phyloP scores from a whole-genome alignment of 352 stramenopile genomes.

The Plasmopara halstedii region DNA sequence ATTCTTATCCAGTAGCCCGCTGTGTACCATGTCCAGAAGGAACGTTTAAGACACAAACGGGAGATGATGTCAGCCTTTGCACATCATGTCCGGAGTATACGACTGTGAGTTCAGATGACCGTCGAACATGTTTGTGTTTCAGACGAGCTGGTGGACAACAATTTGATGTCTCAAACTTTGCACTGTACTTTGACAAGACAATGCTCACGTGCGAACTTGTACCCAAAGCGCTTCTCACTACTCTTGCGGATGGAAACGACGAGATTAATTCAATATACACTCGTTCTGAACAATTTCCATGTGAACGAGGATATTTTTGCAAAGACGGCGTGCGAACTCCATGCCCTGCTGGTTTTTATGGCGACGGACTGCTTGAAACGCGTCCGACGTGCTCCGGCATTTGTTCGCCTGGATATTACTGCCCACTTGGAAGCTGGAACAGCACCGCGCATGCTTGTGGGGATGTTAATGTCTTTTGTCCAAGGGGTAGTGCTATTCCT shows the following conservation, averaged over 20 bases:
- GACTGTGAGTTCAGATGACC: constrained; percentile 32
- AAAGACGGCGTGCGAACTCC: constrained; percentile 33
- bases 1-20: constrained; percentile 37
- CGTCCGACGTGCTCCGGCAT: constrained; percentile 25
- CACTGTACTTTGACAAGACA: constrained; percentile 33
- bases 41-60: constrained; percentile 56
- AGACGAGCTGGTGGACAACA: constrained; percentile 33
- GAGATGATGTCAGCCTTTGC: constrained; percentile 45
- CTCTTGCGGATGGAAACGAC: constrained; percentile 3
- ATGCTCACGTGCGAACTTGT: constrained; percentile 22
- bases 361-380: constrained; percentile 25
- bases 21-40: constrained; percentile 57
- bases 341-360: constrained; percentile 48
- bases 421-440: constrained; percentile 46
- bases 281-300: constrained; percentile 37
- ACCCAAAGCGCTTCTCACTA: constrained; percentile 6
- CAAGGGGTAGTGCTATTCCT: constrained; percentile 44
- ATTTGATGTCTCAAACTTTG: constrained; percentile 21
- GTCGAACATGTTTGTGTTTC: constrained; percentile 56
- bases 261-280: constrained; percentile 32
- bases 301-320: constrained; percentile 63
- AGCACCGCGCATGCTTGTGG: constrained; percentile 29
- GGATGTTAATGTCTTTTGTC: constrained; percentile 45
- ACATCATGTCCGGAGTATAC: constrained; percentile 37
- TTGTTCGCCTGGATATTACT: constrained; percentile 54